phyloP scores from a whole-genome alignment of 768 basidiomycete genomes.

The Phaeotremella skinneri region DNA sequence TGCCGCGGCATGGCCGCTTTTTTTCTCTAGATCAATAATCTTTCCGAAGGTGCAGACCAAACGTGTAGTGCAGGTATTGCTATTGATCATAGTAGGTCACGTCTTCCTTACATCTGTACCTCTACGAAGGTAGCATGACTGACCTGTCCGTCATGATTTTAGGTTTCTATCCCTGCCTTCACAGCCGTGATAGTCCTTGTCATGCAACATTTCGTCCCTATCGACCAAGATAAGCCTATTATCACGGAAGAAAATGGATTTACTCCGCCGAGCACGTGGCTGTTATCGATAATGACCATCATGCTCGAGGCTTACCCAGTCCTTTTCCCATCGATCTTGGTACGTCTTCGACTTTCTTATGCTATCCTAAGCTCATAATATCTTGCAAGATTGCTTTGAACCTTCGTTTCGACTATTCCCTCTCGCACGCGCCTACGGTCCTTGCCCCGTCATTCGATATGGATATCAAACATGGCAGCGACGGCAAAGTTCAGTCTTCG shows the following conservation, averaged over 20 bases:
- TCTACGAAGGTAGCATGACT: neutral
- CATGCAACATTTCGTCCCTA: neutral
- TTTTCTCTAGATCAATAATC: neutral
- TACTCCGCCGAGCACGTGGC: neutral
- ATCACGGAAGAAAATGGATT: neutral
- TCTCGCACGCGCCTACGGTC: neutral
- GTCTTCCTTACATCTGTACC: too few species aligned
- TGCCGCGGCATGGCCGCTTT: neutral
- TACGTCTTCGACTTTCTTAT: neutral
- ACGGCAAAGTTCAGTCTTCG: neutral
- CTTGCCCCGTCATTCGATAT: neutral
- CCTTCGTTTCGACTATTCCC: neutral
- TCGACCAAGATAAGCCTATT: neutral
- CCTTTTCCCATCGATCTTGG: neutral
- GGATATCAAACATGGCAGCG: neutral
- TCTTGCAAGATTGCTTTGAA: neutral
- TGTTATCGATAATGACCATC: slow-evolving; percentile 1
- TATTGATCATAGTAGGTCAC: neutral
- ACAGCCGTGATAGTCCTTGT: neutral
- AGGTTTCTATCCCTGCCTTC: neutral
- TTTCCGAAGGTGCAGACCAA: neutral
- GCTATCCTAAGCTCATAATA: neutral
- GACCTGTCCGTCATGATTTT: neutral
- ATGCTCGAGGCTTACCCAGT: neutral
- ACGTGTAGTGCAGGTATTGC: neutral